Evolutionary conservation across 441 rosid species (phyloP).

Genomic region (Croton setiger): DNA sequence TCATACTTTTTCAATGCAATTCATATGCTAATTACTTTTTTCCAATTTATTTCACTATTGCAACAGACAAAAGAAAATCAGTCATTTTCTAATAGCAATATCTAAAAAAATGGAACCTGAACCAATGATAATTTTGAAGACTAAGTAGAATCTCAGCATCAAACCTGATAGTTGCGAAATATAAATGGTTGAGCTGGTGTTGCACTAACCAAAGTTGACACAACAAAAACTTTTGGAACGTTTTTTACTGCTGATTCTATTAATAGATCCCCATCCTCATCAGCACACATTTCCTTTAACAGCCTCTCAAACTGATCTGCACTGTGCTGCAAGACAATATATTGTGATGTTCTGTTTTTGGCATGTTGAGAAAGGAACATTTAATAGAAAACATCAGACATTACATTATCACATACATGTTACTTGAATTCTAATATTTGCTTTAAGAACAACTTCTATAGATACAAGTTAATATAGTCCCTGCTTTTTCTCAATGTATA

Average conservation of each 20-base stretch:
- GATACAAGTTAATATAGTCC: not conserved
- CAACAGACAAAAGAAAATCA: not conserved
- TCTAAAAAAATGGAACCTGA: not conserved
- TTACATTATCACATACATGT: not conserved
- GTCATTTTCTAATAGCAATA: not conserved
- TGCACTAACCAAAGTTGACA: slow-evolving; percentile 88
- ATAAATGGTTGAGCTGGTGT: slow-evolving; percentile 95
- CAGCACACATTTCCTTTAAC: slow-evolving; percentile 96
- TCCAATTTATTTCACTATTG: not conserved
- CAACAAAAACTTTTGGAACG: slow-evolving; percentile 90
- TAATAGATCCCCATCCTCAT: slow-evolving; percentile 90
- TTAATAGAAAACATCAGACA: slow-evolving; percentile 19
- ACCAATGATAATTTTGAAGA: not conserved
- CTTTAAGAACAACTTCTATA: not conserved
- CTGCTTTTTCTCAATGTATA: not conserved
- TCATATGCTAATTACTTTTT: not conserved
- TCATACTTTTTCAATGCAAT: not conserved
- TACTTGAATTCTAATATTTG: not conserved
- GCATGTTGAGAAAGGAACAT: not conserved
- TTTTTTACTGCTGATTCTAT: slow-evolving; percentile 93
- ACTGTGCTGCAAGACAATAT: slow-evolving; percentile 83
- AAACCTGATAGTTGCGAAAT: slow-evolving; percentile 97
- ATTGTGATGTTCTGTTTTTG: slow-evolving; percentile 25
- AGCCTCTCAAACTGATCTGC: slow-evolving; percentile 96
- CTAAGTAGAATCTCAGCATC: too few species aligned